Conservation (phyloP, 345 rosid species). For the Kandelia obovata region DNA sequence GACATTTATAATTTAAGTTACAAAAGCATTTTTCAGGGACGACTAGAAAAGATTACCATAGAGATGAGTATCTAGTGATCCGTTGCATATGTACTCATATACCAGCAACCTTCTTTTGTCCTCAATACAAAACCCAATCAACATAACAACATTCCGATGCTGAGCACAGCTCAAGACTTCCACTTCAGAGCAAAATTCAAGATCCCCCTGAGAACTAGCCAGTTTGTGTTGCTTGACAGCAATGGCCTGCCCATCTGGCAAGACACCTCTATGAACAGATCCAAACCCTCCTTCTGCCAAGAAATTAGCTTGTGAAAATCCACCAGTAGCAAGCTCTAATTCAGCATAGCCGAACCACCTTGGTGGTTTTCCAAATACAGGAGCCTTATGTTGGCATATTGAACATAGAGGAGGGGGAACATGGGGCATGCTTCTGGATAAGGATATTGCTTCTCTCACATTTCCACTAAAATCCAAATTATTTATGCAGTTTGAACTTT, state of each 20-base stretch:
- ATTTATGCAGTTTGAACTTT: constrained; percentile 45
- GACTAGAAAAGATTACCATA: constrained; percentile 50
- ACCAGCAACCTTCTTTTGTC: constrained; percentile 89
- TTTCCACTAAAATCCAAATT: constrained; percentile 66
- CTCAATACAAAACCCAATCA: constrained; percentile 96
- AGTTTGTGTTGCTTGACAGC: constrained; percentile 98
- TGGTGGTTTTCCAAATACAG: constrained; percentile 96
- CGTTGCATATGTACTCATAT: constrained; percentile 94
- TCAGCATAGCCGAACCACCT: constrained; percentile 92
- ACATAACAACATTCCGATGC: constrained; percentile 95
- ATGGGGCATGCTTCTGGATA: constrained; percentile 74
- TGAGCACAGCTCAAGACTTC: constrained; percentile 99
- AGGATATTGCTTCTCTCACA: constrained; percentile 80
- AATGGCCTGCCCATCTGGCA: constrained; percentile 97
- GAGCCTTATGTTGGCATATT: constrained; percentile 95
- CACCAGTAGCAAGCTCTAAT: constrained; percentile 95
- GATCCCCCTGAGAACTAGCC: constrained; percentile 99
- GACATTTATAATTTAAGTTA: neutral
- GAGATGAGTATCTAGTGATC: constrained; percentile 93
- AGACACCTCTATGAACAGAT: constrained; percentile 92
- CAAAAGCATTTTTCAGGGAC: neutral
- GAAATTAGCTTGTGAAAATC: constrained; percentile 96
- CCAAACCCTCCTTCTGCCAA: constrained; percentile 99
- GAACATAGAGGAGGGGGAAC: constrained; percentile 98
- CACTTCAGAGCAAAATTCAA: constrained; percentile 97